phyloP scores from a whole-genome alignment of 2,329 filamentous ascomycete genomes.

The Epichloe uncinata region DNA sequence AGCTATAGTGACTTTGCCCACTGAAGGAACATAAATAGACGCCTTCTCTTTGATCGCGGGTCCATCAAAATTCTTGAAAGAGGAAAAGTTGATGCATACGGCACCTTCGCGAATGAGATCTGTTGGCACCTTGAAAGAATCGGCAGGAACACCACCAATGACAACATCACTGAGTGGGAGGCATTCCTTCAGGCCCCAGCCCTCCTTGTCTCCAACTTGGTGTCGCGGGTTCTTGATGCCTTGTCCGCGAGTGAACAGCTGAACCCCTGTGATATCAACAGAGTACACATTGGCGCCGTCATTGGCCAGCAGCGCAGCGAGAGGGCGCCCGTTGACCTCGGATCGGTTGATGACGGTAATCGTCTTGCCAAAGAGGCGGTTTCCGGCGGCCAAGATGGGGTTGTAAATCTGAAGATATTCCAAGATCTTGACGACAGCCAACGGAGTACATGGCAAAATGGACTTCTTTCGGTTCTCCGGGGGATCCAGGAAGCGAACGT shows the following conservation, averaged over 20 bases:
- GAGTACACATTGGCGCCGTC: constrained; percentile 93
- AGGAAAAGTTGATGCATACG: constrained; percentile 98
- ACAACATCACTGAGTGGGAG: constrained; percentile 85
- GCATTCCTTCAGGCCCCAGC: constrained; percentile 67
- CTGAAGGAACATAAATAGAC: constrained; percentile 90
- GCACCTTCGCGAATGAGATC: constrained; percentile 75
- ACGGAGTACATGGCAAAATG: constrained; percentile 86
- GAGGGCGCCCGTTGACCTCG: constrained; percentile 85
- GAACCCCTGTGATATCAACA: constrained; percentile 81
- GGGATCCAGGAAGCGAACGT: constrained; percentile 86
- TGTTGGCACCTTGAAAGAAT: constrained; percentile 80
- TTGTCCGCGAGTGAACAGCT: constrained; percentile 80
- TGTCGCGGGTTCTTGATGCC: constrained; percentile 78
- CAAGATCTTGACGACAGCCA: constrained; percentile 93
- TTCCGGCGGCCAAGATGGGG: constrained; percentile 80
- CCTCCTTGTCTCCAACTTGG: constrained; percentile 72
- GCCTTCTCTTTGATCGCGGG: constrained; percentile 88
- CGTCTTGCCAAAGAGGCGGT: constrained; percentile 83
- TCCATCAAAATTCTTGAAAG: constrained; percentile 79
- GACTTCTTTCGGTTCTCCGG: constrained; percentile 70
- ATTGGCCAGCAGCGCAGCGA: constrained; percentile 88
- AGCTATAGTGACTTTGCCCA: constrained; percentile 95
- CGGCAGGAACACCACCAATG: constrained; percentile 80
- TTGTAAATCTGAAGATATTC: constrained; percentile 97
- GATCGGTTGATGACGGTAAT: constrained; percentile 94